Evolutionary conservation across 1,284 basidiomycete species (phyloP).

Genomic region (Amylostereum areolatum): DNA sequence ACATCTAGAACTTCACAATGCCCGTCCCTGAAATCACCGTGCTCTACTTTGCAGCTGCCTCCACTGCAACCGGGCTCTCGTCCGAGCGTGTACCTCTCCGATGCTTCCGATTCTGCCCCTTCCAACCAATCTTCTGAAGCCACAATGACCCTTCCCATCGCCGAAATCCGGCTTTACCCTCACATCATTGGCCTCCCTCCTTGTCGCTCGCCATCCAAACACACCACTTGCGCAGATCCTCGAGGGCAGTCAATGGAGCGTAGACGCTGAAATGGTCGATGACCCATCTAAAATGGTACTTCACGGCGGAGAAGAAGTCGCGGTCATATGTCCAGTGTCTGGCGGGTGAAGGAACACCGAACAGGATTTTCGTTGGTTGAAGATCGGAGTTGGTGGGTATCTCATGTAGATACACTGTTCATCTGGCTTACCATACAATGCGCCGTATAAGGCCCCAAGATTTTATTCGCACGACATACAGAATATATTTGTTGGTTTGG

Average conservation of each 20-base stretch:
- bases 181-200: conserved; percentile 41
- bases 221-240: conserved; percentile 48
- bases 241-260: conserved; percentile 64
- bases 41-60: conserved; percentile 77
- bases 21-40: conserved; percentile 42
- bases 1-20: conserved; percentile 9
- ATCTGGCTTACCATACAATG: not conserved
- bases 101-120: conserved; percentile 10
- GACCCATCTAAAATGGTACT: conserved; percentile 43
- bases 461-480: too few species aligned
- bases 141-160: too few species aligned
- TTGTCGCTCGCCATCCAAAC: conserved; percentile 47
- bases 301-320: conserved; percentile 71
- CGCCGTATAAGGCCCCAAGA: too few species aligned
- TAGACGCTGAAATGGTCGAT: conserved; percentile 76
- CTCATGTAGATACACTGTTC: too few species aligned
- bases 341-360: conserved; percentile 45
- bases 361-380: too few species aligned
- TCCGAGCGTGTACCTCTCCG: conserved; percentile 41
- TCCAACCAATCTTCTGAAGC: too few species aligned
- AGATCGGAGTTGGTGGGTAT: too few species aligned
- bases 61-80: conserved; percentile 55
- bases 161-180: conserved; percentile 35
- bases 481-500: too few species aligned
- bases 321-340: conserved; percentile 77